Evolutionary conservation across 2,329 filamentous ascomycete genomes (phyloP).

Genomic region (Sclerotinia borealis): DNA sequence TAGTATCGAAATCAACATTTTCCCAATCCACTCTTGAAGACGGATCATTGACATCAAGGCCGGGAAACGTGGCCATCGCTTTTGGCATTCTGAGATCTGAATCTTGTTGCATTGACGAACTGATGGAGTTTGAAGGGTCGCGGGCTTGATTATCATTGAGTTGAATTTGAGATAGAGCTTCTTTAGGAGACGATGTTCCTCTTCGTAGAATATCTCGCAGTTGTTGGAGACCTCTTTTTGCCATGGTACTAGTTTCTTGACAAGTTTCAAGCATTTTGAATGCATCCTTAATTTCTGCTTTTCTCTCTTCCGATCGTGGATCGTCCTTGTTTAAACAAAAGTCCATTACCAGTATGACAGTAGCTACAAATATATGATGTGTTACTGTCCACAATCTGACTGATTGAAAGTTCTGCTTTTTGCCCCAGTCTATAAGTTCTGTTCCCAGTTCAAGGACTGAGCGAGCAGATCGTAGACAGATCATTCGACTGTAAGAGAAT

Average conservation of each 20-base stretch:
- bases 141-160: not conserved
- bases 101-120: too few relatives aligned
- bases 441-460: slow-evolving; percentile 29
- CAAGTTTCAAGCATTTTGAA: slow-evolving; percentile 32
- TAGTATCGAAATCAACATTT: not conserved
- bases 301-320: slow-evolving; percentile 27
- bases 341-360: slow-evolving; percentile 36
- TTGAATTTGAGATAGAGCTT: not conserved
- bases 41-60: not conserved
- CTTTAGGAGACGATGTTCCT: not conserved
- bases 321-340: slow-evolving; percentile 32
- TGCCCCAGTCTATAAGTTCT: slow-evolving; percentile 17
- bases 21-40: slow-evolving; percentile 9
- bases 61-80: not conserved
- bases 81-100: not conserved
- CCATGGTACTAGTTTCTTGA: slow-evolving; percentile 18
- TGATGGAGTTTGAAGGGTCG: not conserved
- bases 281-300: slow-evolving; percentile 32
- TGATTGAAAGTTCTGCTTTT: slow-evolving; percentile 22
- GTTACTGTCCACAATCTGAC: slow-evolving; percentile 30
- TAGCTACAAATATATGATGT: slow-evolving; percentile 35
- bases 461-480: slow-evolving; percentile 34
- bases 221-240: slow-evolving; percentile 19
- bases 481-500: slow-evolving; percentile 33
- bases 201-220: slow-evolving; percentile 11